phyloP scores from a whole-genome alignment of 2,329 filamentous ascomycete genomes.

The Aspergillus tubingensis region DNA sequence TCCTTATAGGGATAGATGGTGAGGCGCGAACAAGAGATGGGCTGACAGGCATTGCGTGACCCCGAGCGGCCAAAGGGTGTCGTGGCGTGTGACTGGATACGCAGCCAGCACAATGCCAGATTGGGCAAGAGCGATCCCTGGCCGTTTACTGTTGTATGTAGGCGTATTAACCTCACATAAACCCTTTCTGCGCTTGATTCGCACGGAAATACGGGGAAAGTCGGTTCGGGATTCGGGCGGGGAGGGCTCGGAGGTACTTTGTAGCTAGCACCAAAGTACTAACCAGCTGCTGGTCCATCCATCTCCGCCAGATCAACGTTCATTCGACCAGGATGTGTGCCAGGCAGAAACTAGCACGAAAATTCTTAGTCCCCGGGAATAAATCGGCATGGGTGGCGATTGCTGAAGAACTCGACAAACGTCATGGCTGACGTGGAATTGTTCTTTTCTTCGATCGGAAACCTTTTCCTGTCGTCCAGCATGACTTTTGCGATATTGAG shows the following conservation, averaged over 20 bases:
- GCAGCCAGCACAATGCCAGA: neutral
- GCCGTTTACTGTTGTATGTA: too few species aligned
- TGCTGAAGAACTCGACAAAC: neutral
- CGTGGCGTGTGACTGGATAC: neutral
- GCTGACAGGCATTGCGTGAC: slow-evolving; percentile 31
- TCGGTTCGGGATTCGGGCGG: neutral
- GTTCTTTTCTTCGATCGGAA: neutral
- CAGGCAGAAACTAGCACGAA: neutral
- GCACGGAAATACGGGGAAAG: too few species aligned
- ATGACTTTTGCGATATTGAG: neutral
- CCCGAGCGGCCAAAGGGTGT: neutral
- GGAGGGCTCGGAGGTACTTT: neutral
- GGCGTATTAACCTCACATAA: too few species aligned
- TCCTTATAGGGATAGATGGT: slow-evolving; percentile 42
- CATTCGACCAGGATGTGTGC: neutral
- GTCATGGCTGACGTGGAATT: neutral
- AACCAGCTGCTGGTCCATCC: neutral
- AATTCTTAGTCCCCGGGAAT: neutral
- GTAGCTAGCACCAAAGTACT: neutral
- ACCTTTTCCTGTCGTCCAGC: neutral
- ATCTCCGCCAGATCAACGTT: neutral
- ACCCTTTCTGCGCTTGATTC: too few species aligned
- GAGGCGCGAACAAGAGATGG: slow-evolving; percentile 48
- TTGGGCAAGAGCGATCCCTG: neutral
- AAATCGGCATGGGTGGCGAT: neutral